Percentiles rank a stretch among this genome's conserved stretches.
Conservation (phyloP, 768 basidiomycete species). For the Paxillus involutus region DNA sequence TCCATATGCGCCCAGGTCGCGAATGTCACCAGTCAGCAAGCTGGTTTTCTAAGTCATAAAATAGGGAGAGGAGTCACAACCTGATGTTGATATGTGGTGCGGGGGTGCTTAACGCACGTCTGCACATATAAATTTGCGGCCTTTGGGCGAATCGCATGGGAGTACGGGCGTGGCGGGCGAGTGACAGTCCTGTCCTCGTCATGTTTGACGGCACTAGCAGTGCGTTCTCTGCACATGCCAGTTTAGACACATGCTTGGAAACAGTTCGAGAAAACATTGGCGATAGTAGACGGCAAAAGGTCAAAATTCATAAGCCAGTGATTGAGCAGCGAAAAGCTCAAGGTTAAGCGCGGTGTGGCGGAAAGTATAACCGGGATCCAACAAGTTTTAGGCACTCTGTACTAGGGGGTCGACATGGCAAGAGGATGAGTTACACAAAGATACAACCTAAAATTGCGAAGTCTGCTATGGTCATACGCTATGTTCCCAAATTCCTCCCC, state of each 20-base stretch:
- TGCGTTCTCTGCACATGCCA: neutral
- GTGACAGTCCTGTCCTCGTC: neutral
- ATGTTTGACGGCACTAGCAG: constrained; percentile 6
- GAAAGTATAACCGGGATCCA: neutral
- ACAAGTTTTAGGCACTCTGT: too few species aligned
- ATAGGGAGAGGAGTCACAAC: constrained; percentile 31
- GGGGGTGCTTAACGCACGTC: constrained; percentile 44
- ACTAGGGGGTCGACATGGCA: too few species aligned
- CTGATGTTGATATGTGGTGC: constrained; percentile 57
- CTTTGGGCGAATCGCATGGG: neutral
- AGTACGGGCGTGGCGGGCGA: neutral
- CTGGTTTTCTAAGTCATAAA: neutral
- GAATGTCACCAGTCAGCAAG: neutral
- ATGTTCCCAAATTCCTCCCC: neutral
- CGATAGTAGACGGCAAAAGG: neutral
- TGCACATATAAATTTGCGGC: constrained; percentile 9
- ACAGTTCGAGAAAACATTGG: constrained; percentile 22
- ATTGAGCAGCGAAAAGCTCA: neutral
- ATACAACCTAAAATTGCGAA: neutral
- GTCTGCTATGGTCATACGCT: neutral
- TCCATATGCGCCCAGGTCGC: neutral
- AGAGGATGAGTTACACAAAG: neutral
- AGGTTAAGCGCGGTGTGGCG: neutral
- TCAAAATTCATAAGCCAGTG: neutral
- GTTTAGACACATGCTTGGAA: constrained; percentile 9